Evolutionary conservation across 345 rosid genomes (phyloP).

Genomic region (Lenwebbia sp.): DNA sequence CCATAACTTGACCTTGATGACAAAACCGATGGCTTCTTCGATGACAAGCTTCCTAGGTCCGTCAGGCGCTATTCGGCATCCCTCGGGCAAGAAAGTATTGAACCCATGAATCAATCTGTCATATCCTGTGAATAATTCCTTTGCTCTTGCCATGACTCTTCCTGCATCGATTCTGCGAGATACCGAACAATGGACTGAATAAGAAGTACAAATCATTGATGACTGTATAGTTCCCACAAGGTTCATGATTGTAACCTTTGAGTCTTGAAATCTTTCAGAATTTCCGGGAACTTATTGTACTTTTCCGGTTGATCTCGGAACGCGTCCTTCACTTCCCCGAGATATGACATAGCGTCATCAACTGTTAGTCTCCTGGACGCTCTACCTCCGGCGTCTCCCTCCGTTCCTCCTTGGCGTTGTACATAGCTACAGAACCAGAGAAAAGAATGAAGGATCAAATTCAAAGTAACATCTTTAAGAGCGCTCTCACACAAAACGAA

Average conservation of each 20-base stretch:
- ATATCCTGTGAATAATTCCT: constrained; percentile 83
- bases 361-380: constrained; percentile 48
- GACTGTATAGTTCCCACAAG: background rate
- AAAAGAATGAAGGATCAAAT: background rate
- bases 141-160: constrained; percentile 79
- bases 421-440: background rate
- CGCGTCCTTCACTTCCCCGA: constrained; percentile 75
- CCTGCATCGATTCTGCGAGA: constrained; percentile 8
- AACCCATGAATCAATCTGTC: constrained; percentile 74
- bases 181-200: background rate
- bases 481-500: background rate
- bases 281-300: constrained; percentile 62
- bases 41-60: constrained; percentile 72
- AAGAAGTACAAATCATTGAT: background rate
- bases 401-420: background rate
- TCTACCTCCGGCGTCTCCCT: constrained; percentile 10
- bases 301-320: constrained; percentile 76
- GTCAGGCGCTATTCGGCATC: constrained; percentile 62
- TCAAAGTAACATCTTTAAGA: background rate
- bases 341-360: constrained; percentile 57
- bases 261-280: constrained; percentile 81
- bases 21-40: constrained; percentile 36
- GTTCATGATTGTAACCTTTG: constrained; percentile 41
- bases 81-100: constrained; percentile 86
- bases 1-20: constrained; percentile 17